Evolutionary conservation across 2,329 filamentous ascomycete species (phyloP).

Genomic region (Magnaporthales sp.): DNA sequence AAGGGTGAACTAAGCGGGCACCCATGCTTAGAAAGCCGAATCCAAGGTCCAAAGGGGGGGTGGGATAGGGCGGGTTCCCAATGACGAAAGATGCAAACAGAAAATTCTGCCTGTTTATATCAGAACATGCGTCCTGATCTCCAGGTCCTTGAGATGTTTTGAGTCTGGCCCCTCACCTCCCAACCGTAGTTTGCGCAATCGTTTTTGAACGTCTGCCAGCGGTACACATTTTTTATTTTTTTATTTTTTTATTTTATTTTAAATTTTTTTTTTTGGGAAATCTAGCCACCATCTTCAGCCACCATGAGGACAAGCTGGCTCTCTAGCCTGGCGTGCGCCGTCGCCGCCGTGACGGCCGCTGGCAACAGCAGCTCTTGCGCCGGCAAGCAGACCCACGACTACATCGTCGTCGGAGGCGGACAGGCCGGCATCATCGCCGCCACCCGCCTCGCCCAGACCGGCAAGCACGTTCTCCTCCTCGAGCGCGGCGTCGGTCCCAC

Average conservation of each 20-base stretch:
- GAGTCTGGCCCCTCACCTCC: neutral
- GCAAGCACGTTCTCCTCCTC: neutral
- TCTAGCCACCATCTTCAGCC: neutral
- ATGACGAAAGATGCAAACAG: neutral
- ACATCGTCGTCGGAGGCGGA: conserved; percentile 53
- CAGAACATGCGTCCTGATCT: neutral
- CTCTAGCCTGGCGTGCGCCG: neutral
- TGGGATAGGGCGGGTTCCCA: neutral
- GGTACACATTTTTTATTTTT: neutral
- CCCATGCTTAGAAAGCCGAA: neutral
- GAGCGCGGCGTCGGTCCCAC: neutral
- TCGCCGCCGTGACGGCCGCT: neutral
- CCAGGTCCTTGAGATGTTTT: neutral
- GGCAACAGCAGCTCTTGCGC: neutral
- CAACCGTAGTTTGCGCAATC: neutral
- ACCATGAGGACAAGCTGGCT: neutral
- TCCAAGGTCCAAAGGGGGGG: too few species aligned
- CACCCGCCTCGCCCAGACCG: neutral
- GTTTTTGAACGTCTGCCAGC: neutral
- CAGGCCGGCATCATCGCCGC: conserved; percentile 43
- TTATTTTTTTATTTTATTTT: too few species aligned
- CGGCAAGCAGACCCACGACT: conserved; percentile 38
- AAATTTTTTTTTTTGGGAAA: neutral
- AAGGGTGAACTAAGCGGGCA: neutral
- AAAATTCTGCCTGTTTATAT: neutral